These are phyloP conservation scores for Selaginella tamariscina DNA, from an alignment of 75 land plant genomes.

Conservation along the genomic window DNA sequence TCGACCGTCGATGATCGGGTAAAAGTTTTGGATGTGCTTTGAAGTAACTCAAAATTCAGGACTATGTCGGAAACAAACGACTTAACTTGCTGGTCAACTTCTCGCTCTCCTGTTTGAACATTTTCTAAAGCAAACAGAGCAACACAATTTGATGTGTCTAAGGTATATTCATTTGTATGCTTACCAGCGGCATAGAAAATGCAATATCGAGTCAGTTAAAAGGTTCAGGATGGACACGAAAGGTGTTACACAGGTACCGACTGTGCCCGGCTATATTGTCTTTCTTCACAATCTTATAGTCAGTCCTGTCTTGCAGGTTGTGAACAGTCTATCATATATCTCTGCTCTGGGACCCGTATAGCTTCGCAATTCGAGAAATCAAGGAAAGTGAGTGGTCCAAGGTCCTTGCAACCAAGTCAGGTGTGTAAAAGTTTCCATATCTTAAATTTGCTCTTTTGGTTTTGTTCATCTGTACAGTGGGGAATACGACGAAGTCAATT, in stretches of 20 bases:
- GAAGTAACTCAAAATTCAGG: no score
- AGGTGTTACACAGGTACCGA: slow-evolving; percentile 88
- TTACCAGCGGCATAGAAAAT: slow-evolving; percentile 62
- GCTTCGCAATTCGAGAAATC: slow-evolving; percentile 95
- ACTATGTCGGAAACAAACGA: slow-evolving; percentile 96
- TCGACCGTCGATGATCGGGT: slow-evolving; percentile 96
- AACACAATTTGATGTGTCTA: slow-evolving; percentile 50
- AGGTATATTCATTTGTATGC: slow-evolving; percentile 45
- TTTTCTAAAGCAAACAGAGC: slow-evolving; percentile 45
- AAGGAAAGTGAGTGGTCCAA: no score
- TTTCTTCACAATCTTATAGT: no score
- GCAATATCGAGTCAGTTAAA: slow-evolving; percentile 82
- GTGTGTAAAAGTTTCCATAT: no score
- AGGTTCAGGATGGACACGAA: slow-evolving; percentile 78
- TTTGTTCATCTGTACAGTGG: slow-evolving; percentile 56
- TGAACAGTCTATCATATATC: slow-evolving; percentile 77
- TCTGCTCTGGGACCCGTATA: slow-evolving; percentile 72
- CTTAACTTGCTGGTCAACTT: slow-evolving; percentile 88
- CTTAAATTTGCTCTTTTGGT: no score
- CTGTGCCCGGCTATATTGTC: no score
- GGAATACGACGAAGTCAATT: slow-evolving; percentile 89
- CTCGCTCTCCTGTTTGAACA: slow-evolving; percentile 76
- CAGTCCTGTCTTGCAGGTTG: slow-evolving; percentile 35
- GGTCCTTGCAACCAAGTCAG: no score
- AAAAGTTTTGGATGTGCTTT: slow-evolving; percentile 11